Evolutionary conservation across 306 rosid genomes (phyloP).

Genomic region (Castanospermum australe): DNA sequence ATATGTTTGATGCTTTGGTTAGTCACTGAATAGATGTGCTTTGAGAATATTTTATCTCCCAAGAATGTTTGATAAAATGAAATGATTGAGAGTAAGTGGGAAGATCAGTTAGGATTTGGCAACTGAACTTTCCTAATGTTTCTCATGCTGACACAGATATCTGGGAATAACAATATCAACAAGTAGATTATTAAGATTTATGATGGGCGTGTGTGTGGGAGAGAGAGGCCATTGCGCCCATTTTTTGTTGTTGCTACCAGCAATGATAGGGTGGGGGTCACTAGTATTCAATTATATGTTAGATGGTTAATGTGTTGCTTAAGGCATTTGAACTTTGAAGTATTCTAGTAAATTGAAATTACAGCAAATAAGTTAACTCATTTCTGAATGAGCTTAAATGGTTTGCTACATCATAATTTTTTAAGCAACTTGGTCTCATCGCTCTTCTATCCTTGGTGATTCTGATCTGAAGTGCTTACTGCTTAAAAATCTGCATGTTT

Average conservation of each 20-base stretch:
- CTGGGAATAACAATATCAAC: not conserved
- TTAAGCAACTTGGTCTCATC: not conserved
- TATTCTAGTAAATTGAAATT: not conserved
- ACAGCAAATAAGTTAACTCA: not conserved
- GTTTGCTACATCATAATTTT: not conserved
- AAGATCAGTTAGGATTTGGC: slow-evolving; percentile 4
- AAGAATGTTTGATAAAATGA: not conserved
- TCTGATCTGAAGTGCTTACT: not conserved
- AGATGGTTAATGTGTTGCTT: not conserved
- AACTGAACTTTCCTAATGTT: not conserved
- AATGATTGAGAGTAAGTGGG: not conserved
- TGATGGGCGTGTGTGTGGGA: not conserved
- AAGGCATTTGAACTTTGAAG: not conserved
- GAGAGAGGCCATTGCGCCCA: not conserved
- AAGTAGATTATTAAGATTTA: not conserved
- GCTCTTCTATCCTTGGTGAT: not conserved
- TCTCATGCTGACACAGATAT: not conserved
- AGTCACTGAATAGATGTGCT: not conserved
- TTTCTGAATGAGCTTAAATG: slow-evolving; percentile 18
- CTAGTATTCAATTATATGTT: not conserved
- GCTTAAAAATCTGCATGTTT: not conserved
- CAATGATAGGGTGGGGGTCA: not conserved
- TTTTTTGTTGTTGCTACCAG: not conserved
- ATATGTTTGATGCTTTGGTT: not conserved
- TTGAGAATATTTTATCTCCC: slow-evolving; percentile 5